phyloP scores from a whole-genome alignment of 2,329 filamentous ascomycete species.

The Colletotrichum sp. region DNA sequence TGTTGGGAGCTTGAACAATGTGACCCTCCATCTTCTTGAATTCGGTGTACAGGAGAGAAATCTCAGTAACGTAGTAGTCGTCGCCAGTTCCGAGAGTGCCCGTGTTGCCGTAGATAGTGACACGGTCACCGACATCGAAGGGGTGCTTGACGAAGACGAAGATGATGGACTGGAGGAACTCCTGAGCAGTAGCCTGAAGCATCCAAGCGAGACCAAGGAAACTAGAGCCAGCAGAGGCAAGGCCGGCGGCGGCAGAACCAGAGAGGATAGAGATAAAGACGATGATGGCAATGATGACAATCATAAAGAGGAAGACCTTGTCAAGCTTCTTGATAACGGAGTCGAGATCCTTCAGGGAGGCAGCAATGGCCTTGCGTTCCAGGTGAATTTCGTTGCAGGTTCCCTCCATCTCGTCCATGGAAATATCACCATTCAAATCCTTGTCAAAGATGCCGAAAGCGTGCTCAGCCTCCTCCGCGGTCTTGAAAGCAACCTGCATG shows the following conservation, averaged over 20 bases:
- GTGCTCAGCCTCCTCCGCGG: constrained; percentile 83
- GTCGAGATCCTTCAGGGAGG: constrained; percentile 92
- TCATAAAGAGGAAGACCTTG: constrained; percentile 86
- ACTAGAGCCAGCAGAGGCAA: constrained; percentile 88
- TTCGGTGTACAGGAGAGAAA: constrained; percentile 90
- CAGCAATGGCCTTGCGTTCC: constrained; percentile 94
- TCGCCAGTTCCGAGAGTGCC: constrained; percentile 81
- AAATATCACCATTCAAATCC: constrained; percentile 95
- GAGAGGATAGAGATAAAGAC: constrained; percentile 92
- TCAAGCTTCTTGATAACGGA: constrained; percentile 92
- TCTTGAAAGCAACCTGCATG: constrained; percentile 78
- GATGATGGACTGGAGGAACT: constrained; percentile 91
- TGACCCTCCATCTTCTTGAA: constrained; percentile 99
- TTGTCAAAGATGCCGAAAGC: constrained; percentile 95
- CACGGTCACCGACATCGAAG: constrained; percentile 93
- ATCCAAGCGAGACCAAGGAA: constrained; percentile 93
- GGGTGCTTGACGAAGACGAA: constrained; percentile 98
- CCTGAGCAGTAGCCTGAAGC: constrained; percentile 89
- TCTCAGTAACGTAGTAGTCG: constrained; percentile 96
- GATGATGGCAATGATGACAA: constrained; percentile 78
- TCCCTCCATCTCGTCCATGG: constrained; percentile 90
- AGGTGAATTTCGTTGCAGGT: constrained; percentile 94
- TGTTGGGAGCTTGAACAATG: constrained; percentile 95
- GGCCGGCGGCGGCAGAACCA: constrained; percentile 83
- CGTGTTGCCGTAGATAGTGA: constrained; percentile 89